Percentiles rank a stretch among this genome's conserved stretches.
Evolutionary conservation across 164 flowering plant genomes (phyloP).

Genomic region (Litsea cubeba): DNA sequence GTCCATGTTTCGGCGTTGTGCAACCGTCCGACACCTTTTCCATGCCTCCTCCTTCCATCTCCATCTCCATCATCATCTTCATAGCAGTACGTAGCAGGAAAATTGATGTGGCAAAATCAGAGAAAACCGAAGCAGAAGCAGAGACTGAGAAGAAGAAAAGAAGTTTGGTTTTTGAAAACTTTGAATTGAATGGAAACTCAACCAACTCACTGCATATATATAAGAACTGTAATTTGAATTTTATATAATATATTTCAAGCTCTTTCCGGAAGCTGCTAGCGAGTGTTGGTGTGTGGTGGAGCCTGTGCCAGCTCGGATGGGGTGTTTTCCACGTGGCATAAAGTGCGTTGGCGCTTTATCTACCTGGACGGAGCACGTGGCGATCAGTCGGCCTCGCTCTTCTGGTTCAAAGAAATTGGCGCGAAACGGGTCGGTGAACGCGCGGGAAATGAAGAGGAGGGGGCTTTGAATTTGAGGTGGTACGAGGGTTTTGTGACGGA

Average conservation of each 20-base stretch:
- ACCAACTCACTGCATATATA: neutral
- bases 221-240: neutral
- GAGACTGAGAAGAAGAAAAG: neutral
- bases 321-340: neutral
- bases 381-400: neutral
- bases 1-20: slow-evolving; percentile 35
- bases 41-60: neutral
- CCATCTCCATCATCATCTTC: neutral
- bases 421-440: neutral
- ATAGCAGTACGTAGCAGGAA: no score
- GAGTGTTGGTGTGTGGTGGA: slow-evolving; percentile 1
- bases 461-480: neutral
- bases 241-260: neutral
- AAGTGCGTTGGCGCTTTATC: neutral
- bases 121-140: neutral
- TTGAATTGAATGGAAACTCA: neutral
- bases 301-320: slow-evolving; percentile 1
- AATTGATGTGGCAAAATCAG: no score
- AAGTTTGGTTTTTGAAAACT: neutral
- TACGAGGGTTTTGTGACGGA: neutral
- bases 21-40: slow-evolving; percentile 27
- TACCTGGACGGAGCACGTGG: slow-evolving; percentile 1
- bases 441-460: neutral
- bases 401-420: neutral
- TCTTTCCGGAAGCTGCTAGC: slow-evolving; percentile 1